Evolutionary conservation across 1,284 basidiomycete genomes (phyloP), one percentile per base, ranked within the genome.

Genomic region (Ustilago tritici): DNA sequence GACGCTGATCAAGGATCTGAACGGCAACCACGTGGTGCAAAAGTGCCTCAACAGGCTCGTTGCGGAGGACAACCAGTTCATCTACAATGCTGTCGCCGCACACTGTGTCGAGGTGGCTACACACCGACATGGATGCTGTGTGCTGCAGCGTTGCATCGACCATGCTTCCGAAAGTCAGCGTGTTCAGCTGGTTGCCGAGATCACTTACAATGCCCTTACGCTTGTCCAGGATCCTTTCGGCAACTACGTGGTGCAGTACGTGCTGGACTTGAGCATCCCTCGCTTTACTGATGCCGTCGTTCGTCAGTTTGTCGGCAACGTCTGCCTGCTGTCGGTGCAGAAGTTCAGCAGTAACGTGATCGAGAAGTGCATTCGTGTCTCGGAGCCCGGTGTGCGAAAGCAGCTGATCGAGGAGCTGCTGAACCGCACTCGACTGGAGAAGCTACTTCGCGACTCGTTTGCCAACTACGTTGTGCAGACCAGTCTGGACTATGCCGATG

Each of bases 41-140:
- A 99, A 99, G 88, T 99, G 97, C 87, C 88, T 99, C 81, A 99
- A 99, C 90, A 95, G 97, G 87, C 89, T 99, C 70, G 93, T 93
- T 36, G 94, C 97, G 0, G 96, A 98, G 85, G 97, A 99, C 87
- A 99, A 99, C 87, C 95, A 98, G 90, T 99, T 99, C 88, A 99
- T 99, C 85, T 99, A 99, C 89, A 98, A 99, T 83, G 97, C 97
- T 63, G 97, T 99, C 47, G 97, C 97, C 36, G 93, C 94, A 38
- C 97, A 99, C 88, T 98, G 97, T 82, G 95, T 99, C 63, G 97
- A 99, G 88, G 97, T 99, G 68, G 97, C 97, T 15, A 99, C 97
- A 55, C 97, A 99, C 86, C 94, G 97, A 78, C 97, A 99, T 84
- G 97, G 97, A 15, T 99, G 97, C 88, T 99, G 97, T 86, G 97